phyloP scores from a whole-genome alignment of 78 protist species.

The Polysphondylium violaceum region DNA sequence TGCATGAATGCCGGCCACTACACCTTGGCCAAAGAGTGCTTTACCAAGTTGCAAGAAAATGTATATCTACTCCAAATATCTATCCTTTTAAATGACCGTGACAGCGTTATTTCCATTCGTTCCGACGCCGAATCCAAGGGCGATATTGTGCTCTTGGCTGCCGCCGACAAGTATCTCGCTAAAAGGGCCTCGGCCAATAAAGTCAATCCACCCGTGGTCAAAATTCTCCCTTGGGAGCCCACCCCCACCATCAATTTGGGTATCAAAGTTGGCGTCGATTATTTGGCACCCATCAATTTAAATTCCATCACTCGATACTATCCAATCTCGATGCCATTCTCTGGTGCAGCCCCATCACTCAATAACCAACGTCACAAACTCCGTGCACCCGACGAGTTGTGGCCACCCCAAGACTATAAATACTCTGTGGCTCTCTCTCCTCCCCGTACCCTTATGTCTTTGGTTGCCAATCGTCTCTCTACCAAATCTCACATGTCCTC shows the following conservation, averaged over 20 bases:
- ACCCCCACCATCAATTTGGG: conserved; percentile 20
- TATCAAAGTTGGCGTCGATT: conserved; percentile 44
- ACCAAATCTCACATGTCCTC: conserved; percentile 70
- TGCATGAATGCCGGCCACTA: conserved; percentile 77
- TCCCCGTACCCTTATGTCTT: conserved; percentile 59
- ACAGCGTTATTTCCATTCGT: background rate
- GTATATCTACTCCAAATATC: conserved; percentile 54
- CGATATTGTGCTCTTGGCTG: conserved; percentile 4
- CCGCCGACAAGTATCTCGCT: conserved; percentile 31
- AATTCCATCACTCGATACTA: conserved; percentile 40
- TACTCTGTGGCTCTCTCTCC: conserved; percentile 55
- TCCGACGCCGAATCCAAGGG: conserved; percentile 5
- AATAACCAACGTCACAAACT: conserved; percentile 38
- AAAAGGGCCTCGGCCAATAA: background rate
- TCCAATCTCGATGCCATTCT: conserved; percentile 35
- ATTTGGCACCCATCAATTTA: conserved; percentile 53
- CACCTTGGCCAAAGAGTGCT: conserved; percentile 46
- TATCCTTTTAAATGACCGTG: conserved; percentile 42
- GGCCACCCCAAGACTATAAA: conserved; percentile 76
- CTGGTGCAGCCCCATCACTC: conserved; percentile 31
- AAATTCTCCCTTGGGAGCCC: conserved; percentile 74
- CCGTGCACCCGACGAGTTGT: conserved; percentile 54
- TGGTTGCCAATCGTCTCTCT: conserved; percentile 55
- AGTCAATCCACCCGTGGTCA: conserved; percentile 69
- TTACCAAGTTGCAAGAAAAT: conserved; percentile 1